Conservation (phyloP, 495 filamentous ascomycete species). For the Penicillium longicatenatum region DNA sequence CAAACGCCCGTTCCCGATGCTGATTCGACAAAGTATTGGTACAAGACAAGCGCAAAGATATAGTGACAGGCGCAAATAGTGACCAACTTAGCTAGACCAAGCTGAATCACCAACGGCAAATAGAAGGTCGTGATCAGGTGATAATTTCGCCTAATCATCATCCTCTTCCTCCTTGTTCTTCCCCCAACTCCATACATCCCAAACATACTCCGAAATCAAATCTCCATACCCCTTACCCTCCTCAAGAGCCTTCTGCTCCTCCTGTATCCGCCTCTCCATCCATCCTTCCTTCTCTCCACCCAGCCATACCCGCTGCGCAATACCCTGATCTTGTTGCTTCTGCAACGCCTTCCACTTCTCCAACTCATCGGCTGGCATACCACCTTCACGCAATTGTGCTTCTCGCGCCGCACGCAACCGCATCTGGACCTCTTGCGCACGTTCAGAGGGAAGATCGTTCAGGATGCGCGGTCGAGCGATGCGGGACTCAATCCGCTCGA, state of each 20-base stretch:
- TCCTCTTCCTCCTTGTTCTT: conserved; percentile 34
- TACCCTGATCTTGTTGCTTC: conserved; percentile 35
- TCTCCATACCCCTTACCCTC: conserved; percentile 79
- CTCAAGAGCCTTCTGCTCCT: conserved; percentile 72
- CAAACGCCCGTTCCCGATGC: conserved; percentile 27
- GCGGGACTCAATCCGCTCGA: conserved; percentile 45
- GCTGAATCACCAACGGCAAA: background rate
- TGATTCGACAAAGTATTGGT: conserved; percentile 5
- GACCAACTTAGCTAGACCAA: background rate
- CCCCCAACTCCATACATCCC: conserved; percentile 74
- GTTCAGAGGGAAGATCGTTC: conserved; percentile 52
- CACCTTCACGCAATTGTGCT: conserved; percentile 23
- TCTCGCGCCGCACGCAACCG: conserved; percentile 42
- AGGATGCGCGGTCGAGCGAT: conserved; percentile 23
- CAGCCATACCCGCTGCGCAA: conserved; percentile 63
- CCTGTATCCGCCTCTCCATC: conserved; percentile 68
- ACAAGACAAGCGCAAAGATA: background rate
- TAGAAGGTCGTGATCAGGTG: too few species aligned
- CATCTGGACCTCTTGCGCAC: conserved; percentile 54
- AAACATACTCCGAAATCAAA: conserved; percentile 82
- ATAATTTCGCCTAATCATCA: conserved; percentile 16
- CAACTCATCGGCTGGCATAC: conserved; percentile 37
- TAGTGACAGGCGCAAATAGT: background rate
- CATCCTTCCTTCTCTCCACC: conserved; percentile 65
- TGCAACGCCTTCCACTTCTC: conserved; percentile 45